Base-by-base conservation (phyloP, 495 filamentous ascomycete genomes). In the Annulohypoxylon nitens region DNA sequence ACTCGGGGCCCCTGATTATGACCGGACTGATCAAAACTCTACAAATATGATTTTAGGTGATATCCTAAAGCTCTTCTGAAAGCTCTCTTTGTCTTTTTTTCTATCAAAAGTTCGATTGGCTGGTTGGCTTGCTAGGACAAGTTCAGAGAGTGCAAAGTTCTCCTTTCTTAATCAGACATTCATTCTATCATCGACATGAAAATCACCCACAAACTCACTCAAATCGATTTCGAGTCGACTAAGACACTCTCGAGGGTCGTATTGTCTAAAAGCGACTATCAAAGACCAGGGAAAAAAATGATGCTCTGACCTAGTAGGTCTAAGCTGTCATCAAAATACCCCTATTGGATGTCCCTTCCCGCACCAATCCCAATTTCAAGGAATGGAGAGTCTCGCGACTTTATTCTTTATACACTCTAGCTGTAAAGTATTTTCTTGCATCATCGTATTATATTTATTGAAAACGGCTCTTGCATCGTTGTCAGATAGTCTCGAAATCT, bases 11-110 rank as follows among this genome's bases (percentile, higher is more conserved):
- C 12, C 5, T 45, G 26, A 18, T 0, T 12, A 55, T 48, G 10
- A 62, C 18, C 41, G 61, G 60, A 23, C 20, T 55, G 10, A 2
- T 11, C 23, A 30, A 3, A 0, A 25, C 2, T 69, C 10, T 69
- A 74, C 70, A 74, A 69, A 74, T n/a, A n/a, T n/a, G 12, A 63
- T 43, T 34, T 60, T 25, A 11, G 34, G 30, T 23, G 0, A 5
- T 12, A 51, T 5, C 2, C 23, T 8, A 3, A 25, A 12, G 11
- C 6, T 2, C 7, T 47, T 62, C n/a, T n/a, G n/a, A n/a, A n/a
- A n/a, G n/a, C n/a, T n/a, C n/a, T n/a, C n/a, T n/a, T n/a, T n/a
- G n/a, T n/a, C n/a, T n/a, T n/a, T n/a, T n/a, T 57, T 58, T 23
- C 30, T 26, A 55, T 36, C 36, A 45, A 63, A 57, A 69, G 47